phyloP scores from a whole-genome alignment of 2,329 filamentous ascomycete genomes.

The Cordyceps fumosorosea region DNA sequence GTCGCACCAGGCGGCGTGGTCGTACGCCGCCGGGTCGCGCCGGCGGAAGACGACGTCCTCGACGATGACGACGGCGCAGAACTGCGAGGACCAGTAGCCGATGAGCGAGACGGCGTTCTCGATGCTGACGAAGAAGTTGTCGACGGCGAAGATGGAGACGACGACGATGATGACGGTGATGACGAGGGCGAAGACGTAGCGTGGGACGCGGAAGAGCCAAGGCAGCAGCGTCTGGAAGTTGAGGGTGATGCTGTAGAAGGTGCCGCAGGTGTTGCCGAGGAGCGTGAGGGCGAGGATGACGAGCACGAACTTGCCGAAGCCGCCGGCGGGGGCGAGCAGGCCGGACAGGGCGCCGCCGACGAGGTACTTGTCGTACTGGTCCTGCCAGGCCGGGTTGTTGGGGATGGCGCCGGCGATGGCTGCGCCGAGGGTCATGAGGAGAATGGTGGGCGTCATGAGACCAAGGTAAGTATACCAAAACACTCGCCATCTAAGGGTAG shows the following conservation, averaged over 20 bases:
- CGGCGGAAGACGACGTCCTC: conserved; percentile 45
- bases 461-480: conserved; percentile 53
- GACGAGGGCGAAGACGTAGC: conserved; percentile 50
- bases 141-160: conserved; percentile 48
- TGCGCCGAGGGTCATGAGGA: conserved; percentile 56
- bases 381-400: conserved; percentile 47
- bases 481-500: conserved; percentile 31
- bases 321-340: conserved; percentile 51
- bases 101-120: conserved; percentile 52
- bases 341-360: conserved; percentile 54
- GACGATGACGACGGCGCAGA: conserved; percentile 41
- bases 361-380: conserved; percentile 44
- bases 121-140: conserved; percentile 50
- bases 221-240: conserved; percentile 59
- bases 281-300: conserved; percentile 52
- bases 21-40: conserved; percentile 37
- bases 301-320: conserved; percentile 56
- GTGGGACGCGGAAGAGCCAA: conserved; percentile 47
- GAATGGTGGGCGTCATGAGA: conserved; percentile 46
- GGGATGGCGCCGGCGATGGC: conserved; percentile 56
- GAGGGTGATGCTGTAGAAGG: conserved; percentile 56
- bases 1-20: conserved; percentile 42
- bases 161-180: conserved; percentile 55
- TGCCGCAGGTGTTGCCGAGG: conserved; percentile 52
- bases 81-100: conserved; percentile 52